Evolutionary conservation across 2,329 filamentous ascomycete genomes (phyloP), one percentile per base, ranked within the genome.

Genomic region (Myriangium duriaei): DNA sequence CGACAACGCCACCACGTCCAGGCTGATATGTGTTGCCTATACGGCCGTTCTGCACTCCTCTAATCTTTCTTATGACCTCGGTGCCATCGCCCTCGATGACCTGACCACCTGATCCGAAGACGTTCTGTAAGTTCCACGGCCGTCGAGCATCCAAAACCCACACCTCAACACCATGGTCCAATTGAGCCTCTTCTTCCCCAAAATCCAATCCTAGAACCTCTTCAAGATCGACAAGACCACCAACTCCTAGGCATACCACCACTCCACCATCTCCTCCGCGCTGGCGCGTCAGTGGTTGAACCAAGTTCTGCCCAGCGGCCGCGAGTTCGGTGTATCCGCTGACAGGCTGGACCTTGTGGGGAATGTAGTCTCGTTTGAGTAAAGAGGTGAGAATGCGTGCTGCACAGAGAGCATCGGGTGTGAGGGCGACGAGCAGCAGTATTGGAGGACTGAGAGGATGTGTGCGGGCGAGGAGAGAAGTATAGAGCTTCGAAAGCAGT

Each of bases 361-460:
- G 83, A 49, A 98, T 93, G 56, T 93, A 96, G 67, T 98, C 91
- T 68, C 88, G 81, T 63, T 93, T 95, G 43, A 98, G 70, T n/a
- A 98, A 71, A 35, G 81, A 74, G 2, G 88, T 93, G 33, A 98
- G 75, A 44, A 98, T 95, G 44, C 87, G 85, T 58, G 86, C 93
- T 45, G 87, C 91, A 61, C 88, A 96, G 45, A 98, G 76, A 46
- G 91, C 83, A 64, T 98, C 91, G 39, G 91, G 86, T 55, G 95
- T 88, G 56, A 96, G 81, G 24, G 88, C 83, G 47, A 87, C 87
- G 40, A 98, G 81, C 46, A 98, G 76, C 16, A 96, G 72, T 38
- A 96, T 85, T 0, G 87, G 87, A 28, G 88, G 82, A 12, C 86
- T 91, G 36, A 88, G 75, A n/a, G 87, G 81, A 56, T 95, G 84